Conservation (phyloP, 768 basidiomycete species). For the Amanita fuliginea region DNA sequence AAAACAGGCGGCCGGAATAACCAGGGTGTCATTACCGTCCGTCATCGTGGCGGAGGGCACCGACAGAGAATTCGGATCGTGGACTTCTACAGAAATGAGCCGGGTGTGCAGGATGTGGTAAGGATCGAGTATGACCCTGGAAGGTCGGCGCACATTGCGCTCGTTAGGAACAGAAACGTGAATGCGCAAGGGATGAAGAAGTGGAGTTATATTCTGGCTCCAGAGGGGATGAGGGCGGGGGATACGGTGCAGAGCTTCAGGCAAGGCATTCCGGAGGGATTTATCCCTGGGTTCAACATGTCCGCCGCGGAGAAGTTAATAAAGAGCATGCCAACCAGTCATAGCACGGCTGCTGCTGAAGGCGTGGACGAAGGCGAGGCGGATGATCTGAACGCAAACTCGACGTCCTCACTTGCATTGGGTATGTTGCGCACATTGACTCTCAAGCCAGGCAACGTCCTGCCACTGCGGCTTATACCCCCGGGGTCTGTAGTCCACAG, state of each 20-base stretch:
- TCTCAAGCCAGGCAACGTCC: slow-evolving; percentile 85
- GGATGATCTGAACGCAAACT: slow-evolving; percentile 11
- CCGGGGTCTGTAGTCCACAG: slow-evolving; percentile 86
- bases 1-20: slow-evolving; percentile 81
- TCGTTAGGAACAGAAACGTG: slow-evolving; percentile 56
- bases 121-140: slow-evolving; percentile 97
- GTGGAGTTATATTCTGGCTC: slow-evolving; percentile 91
- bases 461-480: slow-evolving; percentile 86
- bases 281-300: slow-evolving; percentile 44
- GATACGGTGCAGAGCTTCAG: slow-evolving; percentile 83
- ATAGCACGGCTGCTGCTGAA: slow-evolving; percentile 5
- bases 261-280: slow-evolving; percentile 66
- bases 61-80: slow-evolving; percentile 73
- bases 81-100: slow-evolving; percentile 73
- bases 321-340: slow-evolving; percentile 5
- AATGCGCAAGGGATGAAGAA: slow-evolving; percentile 38
- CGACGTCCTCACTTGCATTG: slow-evolving; percentile 58
- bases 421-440: slow-evolving; percentile 79
- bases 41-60: slow-evolving; percentile 89
- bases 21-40: slow-evolving; percentile 77
- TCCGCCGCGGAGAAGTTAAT: slow-evolving; percentile 10
- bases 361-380: slow-evolving; percentile 12
- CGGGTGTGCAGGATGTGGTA: slow-evolving; percentile 80
- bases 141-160: slow-evolving; percentile 88
- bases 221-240: slow-evolving; percentile 82